Percentiles rank a stretch among this genome's conserved stretches.
Conservation (phyloP, 257 asterid genomes). For the Plantago elongata region DNA sequence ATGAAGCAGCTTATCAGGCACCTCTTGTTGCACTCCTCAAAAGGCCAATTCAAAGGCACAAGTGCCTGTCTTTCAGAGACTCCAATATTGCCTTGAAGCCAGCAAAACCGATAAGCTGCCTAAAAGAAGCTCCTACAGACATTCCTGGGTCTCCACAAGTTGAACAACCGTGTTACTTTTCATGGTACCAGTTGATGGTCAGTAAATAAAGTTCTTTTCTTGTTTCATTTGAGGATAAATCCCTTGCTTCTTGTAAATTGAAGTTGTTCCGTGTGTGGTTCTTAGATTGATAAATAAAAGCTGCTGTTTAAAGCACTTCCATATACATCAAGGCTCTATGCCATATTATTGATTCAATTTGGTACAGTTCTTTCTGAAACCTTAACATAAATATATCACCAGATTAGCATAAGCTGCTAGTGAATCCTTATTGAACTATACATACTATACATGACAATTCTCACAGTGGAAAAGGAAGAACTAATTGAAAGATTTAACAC, state of each 20-base stretch:
- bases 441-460: no score
- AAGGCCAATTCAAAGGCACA: neutral
- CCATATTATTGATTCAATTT: no score
- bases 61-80: neutral
- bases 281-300: neutral
- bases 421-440: no score
- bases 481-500: neutral
- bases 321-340: no score
- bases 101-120: conserved; percentile 3
- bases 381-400: no score
- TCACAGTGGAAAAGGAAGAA: neutral
- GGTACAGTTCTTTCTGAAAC: no score
- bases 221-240: neutral
- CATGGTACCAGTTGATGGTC: neutral
- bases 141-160: neutral
- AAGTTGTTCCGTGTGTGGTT: neutral
- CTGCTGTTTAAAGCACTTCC: neutral
- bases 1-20: conserved; percentile 1
- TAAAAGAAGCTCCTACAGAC: neutral
- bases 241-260: neutral
- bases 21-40: neutral
- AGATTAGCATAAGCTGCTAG: no score
- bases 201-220: conserved; percentile 5
- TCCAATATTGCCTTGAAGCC: neutral
- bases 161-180: neutral